Evolutionary conservation across 2,329 filamentous ascomycete genomes (phyloP).

Genomic region (Pseudomassariella vexata): DNA sequence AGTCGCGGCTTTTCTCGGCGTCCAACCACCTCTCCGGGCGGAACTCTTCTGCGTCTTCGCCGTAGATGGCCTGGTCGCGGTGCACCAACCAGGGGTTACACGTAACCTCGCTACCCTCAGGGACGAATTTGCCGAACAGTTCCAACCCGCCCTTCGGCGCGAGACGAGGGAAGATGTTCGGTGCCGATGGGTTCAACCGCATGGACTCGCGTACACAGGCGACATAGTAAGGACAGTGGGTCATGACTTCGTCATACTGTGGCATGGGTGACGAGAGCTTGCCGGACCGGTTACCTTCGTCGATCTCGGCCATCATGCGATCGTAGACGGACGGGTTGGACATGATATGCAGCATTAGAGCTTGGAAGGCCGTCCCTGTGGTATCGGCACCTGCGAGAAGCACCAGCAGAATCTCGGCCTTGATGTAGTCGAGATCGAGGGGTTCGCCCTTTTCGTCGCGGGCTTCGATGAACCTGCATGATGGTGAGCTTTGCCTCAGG

Average conservation of each 20-base stretch:
- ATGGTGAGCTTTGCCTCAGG: slow-evolving; percentile 36
- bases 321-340: slow-evolving; percentile 32
- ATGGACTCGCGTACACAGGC: slow-evolving; percentile 45
- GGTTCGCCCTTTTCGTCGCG: slow-evolving; percentile 38
- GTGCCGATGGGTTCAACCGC: slow-evolving; percentile 42
- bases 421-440: slow-evolving; percentile 43
- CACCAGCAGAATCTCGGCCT: slow-evolving; percentile 46
- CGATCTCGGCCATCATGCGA: slow-evolving; percentile 41
- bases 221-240: slow-evolving; percentile 38
- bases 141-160: slow-evolving; percentile 24
- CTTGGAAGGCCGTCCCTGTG: slow-evolving; percentile 44
- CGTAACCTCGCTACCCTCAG: slow-evolving; percentile 35
- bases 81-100: slow-evolving; percentile 41
- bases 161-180: slow-evolving; percentile 43
- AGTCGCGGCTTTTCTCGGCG: slow-evolving; percentile 31
- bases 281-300: slow-evolving; percentile 26
- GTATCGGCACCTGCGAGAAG: slow-evolving; percentile 47
- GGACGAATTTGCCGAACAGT: slow-evolving; percentile 25
- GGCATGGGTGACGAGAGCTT: slow-evolving; percentile 26
- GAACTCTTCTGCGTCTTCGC: slow-evolving; percentile 36
- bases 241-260: slow-evolving; percentile 35
- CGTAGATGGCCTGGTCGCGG: slow-evolving; percentile 33
- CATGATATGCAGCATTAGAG: slow-evolving; percentile 37
- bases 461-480: slow-evolving; percentile 37
- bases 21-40: slow-evolving; percentile 44